Evolutionary conservation across 495 filamentous ascomycete genomes (phyloP).

Genomic region (Penicillium turbatum): DNA sequence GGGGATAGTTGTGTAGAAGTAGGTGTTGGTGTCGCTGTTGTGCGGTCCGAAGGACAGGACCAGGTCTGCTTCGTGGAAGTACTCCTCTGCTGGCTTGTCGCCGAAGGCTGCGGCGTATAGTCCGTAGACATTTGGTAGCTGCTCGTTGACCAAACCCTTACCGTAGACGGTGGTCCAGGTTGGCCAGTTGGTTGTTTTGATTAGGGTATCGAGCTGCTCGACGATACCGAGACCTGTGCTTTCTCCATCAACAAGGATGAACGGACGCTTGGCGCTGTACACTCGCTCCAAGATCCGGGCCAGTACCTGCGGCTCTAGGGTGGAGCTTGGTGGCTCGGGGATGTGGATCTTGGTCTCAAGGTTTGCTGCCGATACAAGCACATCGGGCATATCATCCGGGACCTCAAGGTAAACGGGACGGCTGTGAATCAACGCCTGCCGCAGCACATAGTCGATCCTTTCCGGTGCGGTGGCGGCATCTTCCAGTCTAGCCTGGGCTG

Average conservation of each 20-base stretch:
- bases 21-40: slow-evolving; percentile 38
- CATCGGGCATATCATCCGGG: slow-evolving; percentile 40
- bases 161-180: slow-evolving; percentile 34
- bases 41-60: slow-evolving; percentile 33
- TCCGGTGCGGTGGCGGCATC: slow-evolving; percentile 34
- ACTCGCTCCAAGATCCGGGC: slow-evolving; percentile 27
- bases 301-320: slow-evolving; percentile 18
- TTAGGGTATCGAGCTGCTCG: slow-evolving; percentile 27
- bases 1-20: slow-evolving; percentile 27
- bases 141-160: slow-evolving; percentile 38
- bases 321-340: slow-evolving; percentile 9
- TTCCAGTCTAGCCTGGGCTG: slow-evolving; percentile 35
- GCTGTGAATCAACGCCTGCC: slow-evolving; percentile 35
- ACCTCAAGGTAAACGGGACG: slow-evolving; percentile 44
- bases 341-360: slow-evolving; percentile 18
- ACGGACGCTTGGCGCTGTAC: slow-evolving; percentile 29
- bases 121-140: slow-evolving; percentile 32
- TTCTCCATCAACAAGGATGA: slow-evolving; percentile 38
- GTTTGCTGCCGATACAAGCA: slow-evolving; percentile 23
- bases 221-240: slow-evolving; percentile 24
- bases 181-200: slow-evolving; percentile 28
- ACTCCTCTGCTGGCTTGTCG: slow-evolving; percentile 17
- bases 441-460: slow-evolving; percentile 37
- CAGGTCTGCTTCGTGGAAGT: slow-evolving; percentile 32
- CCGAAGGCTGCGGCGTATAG: slow-evolving; percentile 31